Evolutionary conservation across 352 stramenopile genomes (phyloP).

Genomic region (Aphanomyces cochlioides): DNA sequence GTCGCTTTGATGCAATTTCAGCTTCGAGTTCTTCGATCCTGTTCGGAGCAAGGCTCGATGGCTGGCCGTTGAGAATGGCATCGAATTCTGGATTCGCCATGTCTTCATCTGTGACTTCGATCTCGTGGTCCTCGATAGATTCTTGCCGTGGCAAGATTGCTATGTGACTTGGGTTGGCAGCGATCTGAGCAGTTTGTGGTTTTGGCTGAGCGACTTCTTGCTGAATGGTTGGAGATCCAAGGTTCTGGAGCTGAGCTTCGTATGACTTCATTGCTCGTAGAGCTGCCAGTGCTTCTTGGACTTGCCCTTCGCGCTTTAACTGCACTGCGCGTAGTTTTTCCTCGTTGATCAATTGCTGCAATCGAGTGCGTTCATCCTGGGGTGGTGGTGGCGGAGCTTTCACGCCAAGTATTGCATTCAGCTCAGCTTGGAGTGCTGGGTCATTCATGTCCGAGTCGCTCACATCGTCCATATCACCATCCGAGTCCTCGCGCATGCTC

Average conservation of each 20-base stretch:
- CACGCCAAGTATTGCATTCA: constrained; percentile 9
- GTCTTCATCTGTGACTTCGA: constrained; percentile 57
- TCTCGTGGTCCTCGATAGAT: constrained; percentile 31
- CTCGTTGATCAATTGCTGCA: neutral
- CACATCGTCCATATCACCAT: constrained; percentile 1
- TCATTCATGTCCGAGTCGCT: constrained; percentile 20
- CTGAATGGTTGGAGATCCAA: neutral
- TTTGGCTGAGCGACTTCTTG: neutral
- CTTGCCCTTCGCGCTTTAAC: constrained; percentile 52
- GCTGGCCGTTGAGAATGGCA: neutral
- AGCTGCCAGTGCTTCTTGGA: constrained; percentile 50
- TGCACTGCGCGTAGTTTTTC: constrained; percentile 39
- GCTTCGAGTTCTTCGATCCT: neutral
- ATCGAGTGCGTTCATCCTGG: neutral
- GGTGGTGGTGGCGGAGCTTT: neutral
- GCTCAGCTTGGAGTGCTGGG: constrained; percentile 10
- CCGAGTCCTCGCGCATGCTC: neutral
- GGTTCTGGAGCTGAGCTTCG: constrained; percentile 13
- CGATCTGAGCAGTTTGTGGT: neutral
- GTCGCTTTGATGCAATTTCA: constrained; percentile 46
- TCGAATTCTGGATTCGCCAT: constrained; percentile 54
- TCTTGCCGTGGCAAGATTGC: no score
- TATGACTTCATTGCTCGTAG: constrained; percentile 55
- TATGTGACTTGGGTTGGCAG: neutral
- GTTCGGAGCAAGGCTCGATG: neutral